Conservation (phyloP, 108 stramenopile species). For the Skeletonema costatum region DNA sequence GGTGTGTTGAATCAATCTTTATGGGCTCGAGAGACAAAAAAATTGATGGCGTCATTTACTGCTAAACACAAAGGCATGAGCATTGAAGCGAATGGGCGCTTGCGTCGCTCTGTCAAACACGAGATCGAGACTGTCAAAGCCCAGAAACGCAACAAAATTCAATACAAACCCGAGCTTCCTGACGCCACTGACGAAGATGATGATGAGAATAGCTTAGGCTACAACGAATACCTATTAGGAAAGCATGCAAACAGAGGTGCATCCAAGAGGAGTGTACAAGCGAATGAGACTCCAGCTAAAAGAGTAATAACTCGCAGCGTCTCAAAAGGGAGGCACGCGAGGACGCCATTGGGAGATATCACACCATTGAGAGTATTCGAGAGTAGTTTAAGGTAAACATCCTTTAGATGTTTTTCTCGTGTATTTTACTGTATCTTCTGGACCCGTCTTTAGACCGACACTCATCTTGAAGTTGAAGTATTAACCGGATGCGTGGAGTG, state of each 20-base stretch:
- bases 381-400: too few species aligned
- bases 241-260: not conserved
- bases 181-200: not conserved
- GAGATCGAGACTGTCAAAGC: not conserved
- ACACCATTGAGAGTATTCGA: not conserved
- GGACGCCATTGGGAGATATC: not conserved
- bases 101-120: not conserved
- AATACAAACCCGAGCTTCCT: not conserved
- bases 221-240: not conserved
- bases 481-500: too few species aligned
- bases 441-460: too few species aligned
- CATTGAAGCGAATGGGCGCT: not conserved
- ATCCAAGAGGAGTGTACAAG: not conserved
- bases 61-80: slow-evolving; percentile 10
- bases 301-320: not conserved
- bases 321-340: not conserved
- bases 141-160: not conserved
- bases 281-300: not conserved
- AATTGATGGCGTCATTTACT: slow-evolving; percentile 18
- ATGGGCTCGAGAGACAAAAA: slow-evolving; percentile 27
- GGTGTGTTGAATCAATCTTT: slow-evolving; percentile 21
- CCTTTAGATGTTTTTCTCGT: too few species aligned
- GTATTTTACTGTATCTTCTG: too few species aligned
- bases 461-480: too few species aligned
- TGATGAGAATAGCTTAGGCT: not conserved